Evolutionary conservation across 2,329 filamentous ascomycete genomes (phyloP), one percentile per base, ranked within the genome.

Genomic region (Alternaria consortialis): DNA sequence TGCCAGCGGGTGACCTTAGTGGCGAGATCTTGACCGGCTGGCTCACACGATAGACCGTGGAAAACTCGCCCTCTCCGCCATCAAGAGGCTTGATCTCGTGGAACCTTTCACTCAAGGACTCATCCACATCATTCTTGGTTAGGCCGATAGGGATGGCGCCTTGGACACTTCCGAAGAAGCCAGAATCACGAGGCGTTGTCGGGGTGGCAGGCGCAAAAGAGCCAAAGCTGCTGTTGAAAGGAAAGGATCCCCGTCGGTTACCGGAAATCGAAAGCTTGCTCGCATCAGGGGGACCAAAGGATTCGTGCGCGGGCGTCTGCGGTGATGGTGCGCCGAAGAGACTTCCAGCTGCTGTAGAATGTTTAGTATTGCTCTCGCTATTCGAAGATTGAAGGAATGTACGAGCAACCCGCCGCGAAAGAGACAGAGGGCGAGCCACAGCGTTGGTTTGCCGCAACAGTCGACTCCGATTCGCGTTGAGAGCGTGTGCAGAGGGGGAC

Each of bases 61-160:
- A 98, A 75, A 99, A 99, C 76, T 97, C 94, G 59, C 95, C 95
- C 61, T 90, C 90, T 48, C 94, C 94, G 32, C 68, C 66, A 94
- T 86, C 60, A 90, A 85, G 69, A 93, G 68, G 67, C 61, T 71
- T 91, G 12, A 96, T 90, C 62, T 90, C 91, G 56, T 90, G 88
- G 75, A 99, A 99, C 55, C 91, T 88, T 4, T 88, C 86, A 12
- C 87, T 87, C 53, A 97, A 81, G 53, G 87, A 87, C 23, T 88
- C 86, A 73, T 98, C 94, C 15, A 94, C 85, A 63, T 96, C 89
- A 46, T 88, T 87, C 34, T 87, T 86, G n/a, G 86, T 87, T 58
- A 90, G 87, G 7, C 86, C 87, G 55, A 93, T 76, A 1, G 76
- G 75, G 11, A 74, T 84, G 2, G 90, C 88, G 17, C 89, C 88